Conservation (phyloP, 148 eudicot species). For the Agrostemma githago region DNA sequence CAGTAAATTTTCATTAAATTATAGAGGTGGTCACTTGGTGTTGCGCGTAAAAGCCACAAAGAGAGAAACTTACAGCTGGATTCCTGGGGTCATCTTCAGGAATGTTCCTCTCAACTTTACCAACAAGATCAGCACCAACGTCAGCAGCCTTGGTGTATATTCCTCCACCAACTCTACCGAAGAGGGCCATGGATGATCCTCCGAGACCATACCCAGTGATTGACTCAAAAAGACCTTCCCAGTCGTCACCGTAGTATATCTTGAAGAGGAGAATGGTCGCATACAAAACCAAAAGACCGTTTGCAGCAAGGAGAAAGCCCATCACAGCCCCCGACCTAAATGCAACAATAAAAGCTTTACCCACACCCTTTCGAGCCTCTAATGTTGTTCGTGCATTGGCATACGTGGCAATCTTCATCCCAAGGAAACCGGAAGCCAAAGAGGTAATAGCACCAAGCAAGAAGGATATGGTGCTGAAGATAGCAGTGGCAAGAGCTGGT, state of each 20-base stretch:
- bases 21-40: background rate
- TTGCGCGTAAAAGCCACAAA: background rate
- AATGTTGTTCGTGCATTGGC: constrained; percentile 93
- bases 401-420: constrained; percentile 95
- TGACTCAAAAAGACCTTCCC: constrained; percentile 92
- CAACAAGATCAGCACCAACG: constrained; percentile 97
- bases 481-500: constrained; percentile 86
- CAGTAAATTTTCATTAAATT: background rate
- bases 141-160: constrained; percentile 94
- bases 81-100: constrained; percentile 96
- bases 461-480: constrained; percentile 77
- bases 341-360: constrained; percentile 78
- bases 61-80: constrained; percentile 58
- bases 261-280: constrained; percentile 72
- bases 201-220: constrained; percentile 96
- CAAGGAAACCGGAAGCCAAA: constrained; percentile 83
- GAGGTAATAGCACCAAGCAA: constrained; percentile 83
- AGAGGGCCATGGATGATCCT: constrained; percentile 95
- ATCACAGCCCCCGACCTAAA: constrained; percentile 98
- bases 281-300: constrained; percentile 77
- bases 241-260: constrained; percentile 88
- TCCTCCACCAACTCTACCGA: constrained; percentile 95
- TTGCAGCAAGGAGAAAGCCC: constrained; percentile 95
- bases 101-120: constrained; percentile 85
- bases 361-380: constrained; percentile 95